These are phyloP conservation scores for Stromatinia cepivora DNA, from an alignment of 2,329 filamentous ascomycete genomes.

Conservation along the genomic window DNA sequence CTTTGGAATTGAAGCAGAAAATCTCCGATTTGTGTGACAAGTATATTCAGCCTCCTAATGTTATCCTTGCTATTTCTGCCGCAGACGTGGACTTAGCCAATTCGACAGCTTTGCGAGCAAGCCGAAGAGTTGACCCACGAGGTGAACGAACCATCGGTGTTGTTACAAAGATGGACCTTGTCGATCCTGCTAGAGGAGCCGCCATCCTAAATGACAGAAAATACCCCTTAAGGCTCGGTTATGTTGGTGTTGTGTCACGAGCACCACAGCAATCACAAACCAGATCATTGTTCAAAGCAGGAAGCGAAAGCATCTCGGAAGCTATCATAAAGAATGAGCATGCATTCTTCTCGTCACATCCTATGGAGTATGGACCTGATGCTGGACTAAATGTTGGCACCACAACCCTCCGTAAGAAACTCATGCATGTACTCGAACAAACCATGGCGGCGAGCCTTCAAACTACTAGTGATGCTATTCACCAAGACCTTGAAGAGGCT, in stretches of 20 bases:
- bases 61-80: conserved; percentile 95
- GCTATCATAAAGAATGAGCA: conserved; percentile 87
- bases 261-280: conserved; percentile 58
- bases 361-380: conserved; percentile 73
- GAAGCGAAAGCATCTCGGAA: conserved; percentile 73
- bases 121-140: conserved; percentile 85
- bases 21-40: conserved; percentile 96
- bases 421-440: conserved; percentile 95
- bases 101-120: conserved; percentile 87
- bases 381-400: conserved; percentile 79
- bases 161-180: conserved; percentile 98
- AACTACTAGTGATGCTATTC: conserved; percentile 86
- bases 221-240: conserved; percentile 91
- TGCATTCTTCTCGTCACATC: conserved; percentile 81
- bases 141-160: conserved; percentile 97
- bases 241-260: conserved; percentile 91
- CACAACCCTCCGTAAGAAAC: conserved; percentile 82
- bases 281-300: conserved; percentile 77
- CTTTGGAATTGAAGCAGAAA: conserved; percentile 87
- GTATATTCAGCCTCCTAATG: conserved; percentile 94
- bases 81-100: conserved; percentile 97
- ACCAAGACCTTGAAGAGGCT: conserved; percentile 92
- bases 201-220: conserved; percentile 83
- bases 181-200: conserved; percentile 77
- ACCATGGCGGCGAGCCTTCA: conserved; percentile 94